These are phyloP conservation scores for Verticillium tricorpus DNA, from an alignment of 2,329 filamentous ascomycete species.

Conservation along the genomic window DNA sequence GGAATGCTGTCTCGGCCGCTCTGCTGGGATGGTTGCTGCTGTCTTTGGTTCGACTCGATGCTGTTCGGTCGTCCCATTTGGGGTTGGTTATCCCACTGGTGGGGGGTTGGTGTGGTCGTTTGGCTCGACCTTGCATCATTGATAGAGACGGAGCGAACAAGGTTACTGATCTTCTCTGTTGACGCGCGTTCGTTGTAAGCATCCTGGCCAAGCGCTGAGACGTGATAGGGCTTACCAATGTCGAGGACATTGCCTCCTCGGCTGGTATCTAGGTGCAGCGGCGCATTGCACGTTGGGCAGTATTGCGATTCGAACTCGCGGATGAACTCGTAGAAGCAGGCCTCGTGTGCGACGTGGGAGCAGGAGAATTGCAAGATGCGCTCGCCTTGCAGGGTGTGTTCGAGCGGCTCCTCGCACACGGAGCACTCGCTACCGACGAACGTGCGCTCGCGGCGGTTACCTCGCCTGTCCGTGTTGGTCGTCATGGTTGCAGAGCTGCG, in stretches of 20 bases:
- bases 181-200: background rate
- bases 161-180: conserved; percentile 88
- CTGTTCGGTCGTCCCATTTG: conserved; percentile 52
- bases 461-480: conserved; percentile 53
- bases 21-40: conserved; percentile 24
- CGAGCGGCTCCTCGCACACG: conserved; percentile 92
- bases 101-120: conserved; percentile 57
- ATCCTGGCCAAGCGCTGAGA: background rate
- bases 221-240: conserved; percentile 58
- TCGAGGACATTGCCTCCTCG: conserved; percentile 89
- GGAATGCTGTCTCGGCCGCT: conserved; percentile 31
- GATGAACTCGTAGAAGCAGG: conserved; percentile 98
- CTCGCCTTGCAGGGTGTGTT: conserved; percentile 91
- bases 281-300: conserved; percentile 90
- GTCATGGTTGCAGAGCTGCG: conserved; percentile 30
- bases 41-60: conserved; percentile 33
- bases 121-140: conserved; percentile 55
- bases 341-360: conserved; percentile 94
- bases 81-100: conserved; percentile 61
- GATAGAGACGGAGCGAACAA: conserved; percentile 77
- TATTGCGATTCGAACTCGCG: conserved; percentile 90
- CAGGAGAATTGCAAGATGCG: conserved; percentile 94
- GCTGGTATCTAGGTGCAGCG: conserved; percentile 86
- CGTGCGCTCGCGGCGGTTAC: conserved; percentile 78
- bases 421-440: conserved; percentile 94